phyloP scores from a whole-genome alignment of 768 basidiomycete species.

The Lyophyllum semitale region DNA sequence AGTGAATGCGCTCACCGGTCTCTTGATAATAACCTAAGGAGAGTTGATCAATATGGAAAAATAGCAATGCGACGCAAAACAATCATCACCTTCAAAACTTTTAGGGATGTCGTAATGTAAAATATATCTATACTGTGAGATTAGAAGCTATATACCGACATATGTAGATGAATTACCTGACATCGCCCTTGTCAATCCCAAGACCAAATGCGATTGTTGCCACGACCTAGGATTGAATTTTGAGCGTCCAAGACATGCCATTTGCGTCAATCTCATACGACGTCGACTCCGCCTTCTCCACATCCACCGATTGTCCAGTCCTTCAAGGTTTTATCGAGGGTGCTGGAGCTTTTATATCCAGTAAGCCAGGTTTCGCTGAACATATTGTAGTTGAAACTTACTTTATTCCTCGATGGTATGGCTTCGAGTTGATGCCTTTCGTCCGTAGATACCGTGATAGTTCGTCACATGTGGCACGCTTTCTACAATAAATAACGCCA shows the following conservation, averaged over 20 bases:
- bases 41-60: conserved; percentile 1
- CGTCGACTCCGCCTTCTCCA: conserved; percentile 57
- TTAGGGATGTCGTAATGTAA: conserved; percentile 84
- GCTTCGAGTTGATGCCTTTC: conserved; percentile 65
- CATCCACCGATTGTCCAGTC: conserved; percentile 55
- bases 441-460: conserved; percentile 63
- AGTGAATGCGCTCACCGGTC: conserved; percentile 53
- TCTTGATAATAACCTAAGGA: conserved; percentile 81
- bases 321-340: conserved; percentile 62
- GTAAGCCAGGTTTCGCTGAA: neutral
- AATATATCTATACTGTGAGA: conserved; percentile 51
- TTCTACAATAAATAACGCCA: conserved; percentile 82
- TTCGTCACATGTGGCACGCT: conserved; percentile 64
- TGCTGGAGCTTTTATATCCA: conserved; percentile 36
- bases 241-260: neutral
- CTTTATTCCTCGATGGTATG: conserved; percentile 77
- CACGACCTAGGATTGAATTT: conserved; percentile 49
- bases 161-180: conserved; percentile 43
- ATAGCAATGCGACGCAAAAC: neutral
- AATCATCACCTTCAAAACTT: conserved; percentile 70
- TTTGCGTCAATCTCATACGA: conserved; percentile 43
- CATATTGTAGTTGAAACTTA: conserved; percentile 25
- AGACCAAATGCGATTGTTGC: conserved; percentile 86
- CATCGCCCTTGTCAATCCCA: conserved; percentile 83
- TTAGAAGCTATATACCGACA: neutral